Conservation (phyloP, 1,139 yeast species). For the Diutina catenulata region DNA sequence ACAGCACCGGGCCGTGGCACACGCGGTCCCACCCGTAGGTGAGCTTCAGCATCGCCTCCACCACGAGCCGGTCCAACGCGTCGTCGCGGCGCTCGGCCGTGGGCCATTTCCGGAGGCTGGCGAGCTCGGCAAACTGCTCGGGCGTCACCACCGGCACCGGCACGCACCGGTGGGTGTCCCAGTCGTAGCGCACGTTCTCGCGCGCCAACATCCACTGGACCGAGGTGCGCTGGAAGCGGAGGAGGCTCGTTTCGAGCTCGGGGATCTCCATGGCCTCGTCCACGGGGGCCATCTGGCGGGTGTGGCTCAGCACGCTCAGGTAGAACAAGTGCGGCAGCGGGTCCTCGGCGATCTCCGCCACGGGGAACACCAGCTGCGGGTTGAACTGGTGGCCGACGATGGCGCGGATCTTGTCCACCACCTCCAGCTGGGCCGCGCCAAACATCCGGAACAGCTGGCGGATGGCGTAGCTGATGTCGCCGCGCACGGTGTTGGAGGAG, state of each 20-base stretch:
- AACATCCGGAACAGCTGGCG: no score
- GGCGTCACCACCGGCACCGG: constrained; percentile 11
- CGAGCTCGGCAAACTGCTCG: no score
- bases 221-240: constrained; percentile 52
- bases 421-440: no score
- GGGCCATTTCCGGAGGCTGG: neutral
- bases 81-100: neutral
- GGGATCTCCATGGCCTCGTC: constrained; percentile 24
- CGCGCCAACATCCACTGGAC: constrained; percentile 51
- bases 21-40: constrained; percentile 44
- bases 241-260: constrained; percentile 35
- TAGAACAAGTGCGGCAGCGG: constrained; percentile 16
- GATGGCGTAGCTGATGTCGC: no score
- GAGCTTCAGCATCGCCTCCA: constrained; percentile 17
- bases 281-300: constrained; percentile 14
- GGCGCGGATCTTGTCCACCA: no score
- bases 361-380: no score
- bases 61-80: neutral
- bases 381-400: no score
- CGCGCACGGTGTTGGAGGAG: no score
- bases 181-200: constrained; percentile 41
- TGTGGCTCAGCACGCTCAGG: constrained; percentile 21
- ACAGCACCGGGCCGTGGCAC: constrained; percentile 9
- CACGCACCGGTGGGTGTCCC: constrained; percentile 14
- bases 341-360: no score